Percentiles rank a stretch among this genome's conserved stretches.
Evolutionary conservation across 495 filamentous ascomycete species (phyloP).

Genomic region (Hypoxylon rickii): DNA sequence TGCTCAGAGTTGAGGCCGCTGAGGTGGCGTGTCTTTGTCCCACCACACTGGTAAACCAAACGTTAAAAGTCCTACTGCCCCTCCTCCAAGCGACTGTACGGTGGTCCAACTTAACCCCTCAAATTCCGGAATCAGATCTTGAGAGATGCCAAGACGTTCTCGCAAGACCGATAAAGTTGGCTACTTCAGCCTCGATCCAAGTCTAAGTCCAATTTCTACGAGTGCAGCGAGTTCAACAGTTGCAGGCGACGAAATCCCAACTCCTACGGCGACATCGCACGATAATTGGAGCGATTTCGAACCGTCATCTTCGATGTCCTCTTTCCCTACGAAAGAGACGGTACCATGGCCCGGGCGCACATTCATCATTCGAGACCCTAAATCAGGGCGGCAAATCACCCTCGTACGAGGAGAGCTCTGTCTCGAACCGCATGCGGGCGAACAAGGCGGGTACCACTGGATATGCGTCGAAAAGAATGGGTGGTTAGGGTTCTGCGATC

Average conservation of each 20-base stretch:
- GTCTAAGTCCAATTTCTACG: too few relatives aligned
- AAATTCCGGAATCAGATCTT: too few relatives aligned
- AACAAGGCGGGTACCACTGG: constrained; percentile 45
- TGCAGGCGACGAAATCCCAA: constrained; percentile 9
- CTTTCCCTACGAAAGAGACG: not conserved
- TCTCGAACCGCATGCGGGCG: constrained; percentile 32
- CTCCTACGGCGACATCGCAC: not conserved
- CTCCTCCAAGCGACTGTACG: too few relatives aligned
- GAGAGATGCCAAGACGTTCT: too few relatives aligned
- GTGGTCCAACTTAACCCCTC: too few relatives aligned
- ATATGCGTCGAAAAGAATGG: constrained; percentile 44
- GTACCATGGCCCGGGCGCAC: constrained; percentile 33
- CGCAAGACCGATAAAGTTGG: too few relatives aligned
- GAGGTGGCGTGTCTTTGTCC: too few relatives aligned
- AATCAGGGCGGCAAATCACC: constrained; percentile 39
- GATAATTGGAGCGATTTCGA: not conserved
- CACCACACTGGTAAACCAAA: too few relatives aligned
- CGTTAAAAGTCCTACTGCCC: too few relatives aligned
- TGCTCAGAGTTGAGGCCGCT: too few relatives aligned
- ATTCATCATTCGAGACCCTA: constrained; percentile 38
- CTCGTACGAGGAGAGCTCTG: constrained; percentile 39
- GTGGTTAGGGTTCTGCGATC: constrained; percentile 48
- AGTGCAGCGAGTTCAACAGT: constrained; percentile 15
- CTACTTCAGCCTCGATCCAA: too few relatives aligned
- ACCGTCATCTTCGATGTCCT: not conserved